Evolutionary conservation across 2,329 filamentous ascomycete species (phyloP), one percentile per base, ranked within the genome.

Genomic region (Curvularia eragrostidis): DNA sequence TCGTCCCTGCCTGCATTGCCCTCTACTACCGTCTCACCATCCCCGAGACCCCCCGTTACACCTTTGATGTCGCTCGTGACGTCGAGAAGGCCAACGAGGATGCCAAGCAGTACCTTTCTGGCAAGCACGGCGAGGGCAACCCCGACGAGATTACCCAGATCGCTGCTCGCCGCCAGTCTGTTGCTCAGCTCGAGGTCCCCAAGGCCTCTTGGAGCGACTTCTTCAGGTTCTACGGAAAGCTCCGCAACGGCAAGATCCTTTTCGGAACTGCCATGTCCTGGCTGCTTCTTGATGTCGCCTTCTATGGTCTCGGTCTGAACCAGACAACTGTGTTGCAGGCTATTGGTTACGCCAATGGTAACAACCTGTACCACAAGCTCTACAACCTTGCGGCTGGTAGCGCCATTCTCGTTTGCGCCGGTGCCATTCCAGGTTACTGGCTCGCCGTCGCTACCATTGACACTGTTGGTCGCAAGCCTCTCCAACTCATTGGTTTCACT

Each of bases 381-480:
- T 88, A 87, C 81, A 90, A 90, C 77, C 90, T 89, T 13, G 89
- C 90, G 54, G 84, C 92, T 39, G 91, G 91, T 34, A 93, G 93
- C 79, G 79, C 92, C 68, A 91, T 93, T 68, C 84, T 93, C 52
- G 86, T 93, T 66, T 86, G 89, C 54, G 90, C 91, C 12, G 90
- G 90, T 61, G 88, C 91, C 51, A 90, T 93, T 26, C 90, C 91
- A 0, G 91, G 91, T 19, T 93, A 93, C 82, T 93, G 90, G 90
- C 84, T 76, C 18, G 71, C 72, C 1, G 70, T 75, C 7, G 70
- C 68, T 7, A 75, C 85, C 5, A 86, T 92, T 54, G 90, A 93
- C 75, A 90, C 84, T 1, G 72, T 93, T 21, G 91, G 90, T 56
- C 89, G 73, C 51, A 72, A 72, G 55, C 71, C 71, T 13, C 72